phyloP scores from a whole-genome alignment of 208 protist species.

The Endotrypanum monterogeii region DNA sequence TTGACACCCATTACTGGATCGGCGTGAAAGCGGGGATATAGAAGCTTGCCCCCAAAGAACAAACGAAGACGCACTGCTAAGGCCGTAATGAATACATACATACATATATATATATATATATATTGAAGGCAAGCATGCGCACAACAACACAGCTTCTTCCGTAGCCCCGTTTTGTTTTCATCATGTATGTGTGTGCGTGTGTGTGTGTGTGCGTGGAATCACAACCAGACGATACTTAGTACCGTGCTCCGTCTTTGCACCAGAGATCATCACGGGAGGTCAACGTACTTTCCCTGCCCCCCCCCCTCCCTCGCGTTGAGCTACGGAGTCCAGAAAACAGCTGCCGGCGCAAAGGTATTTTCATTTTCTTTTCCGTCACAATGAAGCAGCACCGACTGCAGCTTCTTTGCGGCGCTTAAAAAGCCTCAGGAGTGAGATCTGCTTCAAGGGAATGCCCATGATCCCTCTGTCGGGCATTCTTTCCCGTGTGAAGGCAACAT shows the following conservation, averaged over 20 bases:
- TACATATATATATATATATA: not conserved
- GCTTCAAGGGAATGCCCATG: slow-evolving; percentile 23
- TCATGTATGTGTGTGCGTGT: too few relatives aligned
- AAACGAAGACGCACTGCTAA: too few relatives aligned
- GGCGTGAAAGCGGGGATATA: too few relatives aligned
- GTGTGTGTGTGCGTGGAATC: too few relatives aligned
- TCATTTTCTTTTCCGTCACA: not conserved
- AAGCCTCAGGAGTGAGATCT: slow-evolving; percentile 22
- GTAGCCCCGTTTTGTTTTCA: too few relatives aligned
- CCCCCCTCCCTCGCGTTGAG: not conserved
- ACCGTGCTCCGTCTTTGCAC: too few relatives aligned
- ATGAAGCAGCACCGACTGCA: not conserved
- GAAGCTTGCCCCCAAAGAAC: too few relatives aligned
- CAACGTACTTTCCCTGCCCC: too few relatives aligned
- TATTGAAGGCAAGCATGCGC: not conserved
- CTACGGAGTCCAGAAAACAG: too few relatives aligned
- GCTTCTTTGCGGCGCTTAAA: slow-evolving; percentile 18
- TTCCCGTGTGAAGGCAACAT: slow-evolving; percentile 3
- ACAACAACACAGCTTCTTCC: not conserved
- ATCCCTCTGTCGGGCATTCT: not conserved
- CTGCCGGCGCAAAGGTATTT: not conserved
- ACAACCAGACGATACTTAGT: too few relatives aligned
- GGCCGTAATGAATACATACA: not conserved
- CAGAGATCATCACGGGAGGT: not conserved
- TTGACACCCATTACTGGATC: too few relatives aligned